These are phyloP conservation scores for Pholiota molesta DNA, from an alignment of 768 basidiomycete genomes.

Conservation along the genomic window DNA sequence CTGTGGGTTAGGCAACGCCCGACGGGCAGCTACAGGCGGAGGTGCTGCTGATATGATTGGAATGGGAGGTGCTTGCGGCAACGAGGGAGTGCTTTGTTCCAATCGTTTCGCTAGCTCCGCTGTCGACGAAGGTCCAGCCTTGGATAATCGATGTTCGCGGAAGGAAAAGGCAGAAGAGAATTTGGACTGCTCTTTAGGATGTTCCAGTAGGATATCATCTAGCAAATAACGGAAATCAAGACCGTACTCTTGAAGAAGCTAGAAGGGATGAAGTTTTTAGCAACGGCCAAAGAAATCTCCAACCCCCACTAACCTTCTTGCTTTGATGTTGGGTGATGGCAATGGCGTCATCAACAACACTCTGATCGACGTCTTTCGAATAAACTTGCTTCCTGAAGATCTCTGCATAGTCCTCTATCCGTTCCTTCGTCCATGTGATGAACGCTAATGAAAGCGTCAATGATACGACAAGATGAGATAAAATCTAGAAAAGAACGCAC, in stretches of 20 bases:
- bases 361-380: constrained; percentile 71
- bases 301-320: constrained; percentile 61
- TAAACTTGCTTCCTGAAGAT: constrained; percentile 93
- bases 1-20: constrained; percentile 27
- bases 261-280: background rate
- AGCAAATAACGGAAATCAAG: constrained; percentile 94
- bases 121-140: constrained; percentile 24
- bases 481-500: constrained; percentile 51
- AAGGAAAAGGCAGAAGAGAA: constrained; percentile 33
- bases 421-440: constrained; percentile 90
- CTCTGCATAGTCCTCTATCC: constrained; percentile 80
- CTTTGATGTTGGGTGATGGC: constrained; percentile 80
- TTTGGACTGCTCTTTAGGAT: constrained; percentile 42
- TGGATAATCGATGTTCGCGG: constrained; percentile 33
- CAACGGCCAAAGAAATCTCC: background rate
- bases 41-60: constrained; percentile 31
- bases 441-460: constrained; percentile 59
- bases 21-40: constrained; percentile 27
- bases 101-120: constrained; percentile 18
- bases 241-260: constrained; percentile 92
- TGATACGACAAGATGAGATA: background rate
- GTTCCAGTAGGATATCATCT: constrained; percentile 64
- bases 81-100: constrained; percentile 14
- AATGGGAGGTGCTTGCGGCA: constrained; percentile 30
- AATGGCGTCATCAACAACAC: constrained; percentile 77